Conservation (phyloP, 306 rosid genomes). For the Styphnolobium japonicum region DNA sequence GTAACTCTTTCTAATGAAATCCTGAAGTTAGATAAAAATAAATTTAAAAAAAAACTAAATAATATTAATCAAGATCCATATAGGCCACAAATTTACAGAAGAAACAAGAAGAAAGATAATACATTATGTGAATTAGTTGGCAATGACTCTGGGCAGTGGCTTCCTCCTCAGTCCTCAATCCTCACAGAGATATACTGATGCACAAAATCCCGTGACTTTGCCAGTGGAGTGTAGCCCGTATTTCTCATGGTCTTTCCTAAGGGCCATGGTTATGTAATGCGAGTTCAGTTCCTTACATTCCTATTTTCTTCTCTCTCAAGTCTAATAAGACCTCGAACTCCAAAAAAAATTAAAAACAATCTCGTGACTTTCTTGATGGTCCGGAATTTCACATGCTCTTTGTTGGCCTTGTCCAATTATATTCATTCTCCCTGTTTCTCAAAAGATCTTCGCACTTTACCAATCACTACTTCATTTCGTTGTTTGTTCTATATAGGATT, state of each 20-base stretch:
- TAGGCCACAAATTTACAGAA: background rate
- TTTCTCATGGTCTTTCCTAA: no score
- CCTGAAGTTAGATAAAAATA: no score
- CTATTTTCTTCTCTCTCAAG: no score
- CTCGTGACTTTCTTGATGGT: constrained; percentile 1
- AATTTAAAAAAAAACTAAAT: no score
- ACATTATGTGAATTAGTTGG: background rate
- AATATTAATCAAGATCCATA: background rate
- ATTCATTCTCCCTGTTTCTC: background rate
- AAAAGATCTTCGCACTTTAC: background rate
- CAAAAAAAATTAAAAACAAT: no score
- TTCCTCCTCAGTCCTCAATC: no score
- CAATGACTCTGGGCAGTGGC: background rate
- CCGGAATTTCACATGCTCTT: background rate
- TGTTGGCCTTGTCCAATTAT: background rate
- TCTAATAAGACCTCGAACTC: no score
- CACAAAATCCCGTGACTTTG: background rate
- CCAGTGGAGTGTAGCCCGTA: no score
- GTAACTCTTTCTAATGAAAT: no score
- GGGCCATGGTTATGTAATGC: no score
- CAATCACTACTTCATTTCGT: background rate
- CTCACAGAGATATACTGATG: background rate
- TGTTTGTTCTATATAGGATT: background rate
- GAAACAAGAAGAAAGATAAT: background rate
- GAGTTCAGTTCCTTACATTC: no score